Base-by-base conservation (phyloP, 192 early-diverging fungal species). In the Dissophora ornata region DNA sequence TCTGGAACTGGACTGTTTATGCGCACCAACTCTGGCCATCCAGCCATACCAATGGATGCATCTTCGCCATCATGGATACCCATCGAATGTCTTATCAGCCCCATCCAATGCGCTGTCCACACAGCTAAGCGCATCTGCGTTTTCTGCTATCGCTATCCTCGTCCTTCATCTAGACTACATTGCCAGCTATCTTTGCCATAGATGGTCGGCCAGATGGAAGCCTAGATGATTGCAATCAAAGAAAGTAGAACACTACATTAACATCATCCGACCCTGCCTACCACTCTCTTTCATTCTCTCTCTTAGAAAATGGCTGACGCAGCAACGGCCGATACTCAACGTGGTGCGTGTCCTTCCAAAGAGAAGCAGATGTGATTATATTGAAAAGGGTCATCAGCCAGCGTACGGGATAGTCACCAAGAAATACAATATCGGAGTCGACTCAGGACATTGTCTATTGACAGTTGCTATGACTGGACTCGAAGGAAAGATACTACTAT, bases 271-370 rank as follows among this genome's bases (percentile, higher is more conserved):
- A n/a, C n/a, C n/a, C n/a, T n/a, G n/a, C n/a, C n/a, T n/a, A 16
- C 54, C 32, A 38, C 56, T 10, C 15, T 15, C 3, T 59, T 34
- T 15, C 18, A 16, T 44, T 29, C 28, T 24, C n/a, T 58, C 12
- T 33, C 30, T 22, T 71, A 62, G 69, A 47, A 59, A 71, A 71
- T 71, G 69, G 69, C 69, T 71, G 69, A 71, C 59, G 59, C 59
- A 62, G 69, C 69, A 71, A 71, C 69, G 69, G 69, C 69, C 69
- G 69, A 71, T 71, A 71, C 59, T 71, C 67, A 67, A 67, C 67
- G 69, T 63, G 69, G 69, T 71, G 59, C 41, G 67, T 60, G 54
- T 47, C 26, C 29, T 16, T 29, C 11, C 8, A 25, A 41, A 34
- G 10, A 28, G 33, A 11, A 11, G 30, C 40, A 46, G 22, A 2